phyloP scores from a whole-genome alignment of 805 yeast species.

The Candida xyloterini region DNA sequence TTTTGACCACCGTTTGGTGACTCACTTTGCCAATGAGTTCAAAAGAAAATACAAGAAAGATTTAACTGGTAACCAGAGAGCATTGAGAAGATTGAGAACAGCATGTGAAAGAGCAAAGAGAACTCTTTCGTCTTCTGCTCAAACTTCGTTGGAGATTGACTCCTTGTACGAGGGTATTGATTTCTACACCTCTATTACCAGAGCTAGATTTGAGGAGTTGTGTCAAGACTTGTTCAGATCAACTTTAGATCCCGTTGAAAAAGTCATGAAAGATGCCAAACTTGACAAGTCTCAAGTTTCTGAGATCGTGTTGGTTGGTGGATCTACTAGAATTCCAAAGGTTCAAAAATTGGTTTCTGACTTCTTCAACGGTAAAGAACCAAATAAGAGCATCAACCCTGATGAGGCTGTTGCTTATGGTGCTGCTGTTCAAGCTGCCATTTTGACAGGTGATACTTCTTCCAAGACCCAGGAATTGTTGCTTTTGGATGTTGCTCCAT shows the following conservation, averaged over 20 bases:
- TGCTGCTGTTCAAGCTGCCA: slow-evolving; percentile 98
- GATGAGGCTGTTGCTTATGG: slow-evolving; percentile 99
- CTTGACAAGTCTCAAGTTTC: slow-evolving; percentile 86
- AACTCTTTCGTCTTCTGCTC: slow-evolving; percentile 93
- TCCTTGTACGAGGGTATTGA: slow-evolving; percentile 94
- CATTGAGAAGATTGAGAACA: slow-evolving; percentile 96
- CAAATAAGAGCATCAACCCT: slow-evolving; percentile 94
- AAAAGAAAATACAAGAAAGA: slow-evolving; percentile 98
- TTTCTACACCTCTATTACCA: slow-evolving; percentile 92
- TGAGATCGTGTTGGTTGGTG: slow-evolving; percentile 95
- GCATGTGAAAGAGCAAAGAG: slow-evolving; percentile 99
- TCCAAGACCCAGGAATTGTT: slow-evolving; percentile 94
- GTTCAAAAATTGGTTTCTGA: slow-evolving; percentile 93
- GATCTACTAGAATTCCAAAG: slow-evolving; percentile 98
- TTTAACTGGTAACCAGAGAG: slow-evolving; percentile 88
- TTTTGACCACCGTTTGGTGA: slow-evolving; percentile 95
- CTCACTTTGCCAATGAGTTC: slow-evolving; percentile 90
- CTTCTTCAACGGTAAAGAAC: slow-evolving; percentile 96
- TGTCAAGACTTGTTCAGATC: slow-evolving; percentile 94
- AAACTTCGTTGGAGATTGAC: slow-evolving; percentile 93
- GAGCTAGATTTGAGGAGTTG: slow-evolving; percentile 97
- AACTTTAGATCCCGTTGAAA: slow-evolving; percentile 93
- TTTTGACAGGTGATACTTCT: slow-evolving; percentile 92
- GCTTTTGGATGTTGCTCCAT: slow-evolving; percentile 93
- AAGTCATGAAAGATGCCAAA: slow-evolving; percentile 87